Evolutionary conservation across 371 early-diverging fungal genomes (phyloP).

Genomic region (Syncephalastrum monosporum): DNA sequence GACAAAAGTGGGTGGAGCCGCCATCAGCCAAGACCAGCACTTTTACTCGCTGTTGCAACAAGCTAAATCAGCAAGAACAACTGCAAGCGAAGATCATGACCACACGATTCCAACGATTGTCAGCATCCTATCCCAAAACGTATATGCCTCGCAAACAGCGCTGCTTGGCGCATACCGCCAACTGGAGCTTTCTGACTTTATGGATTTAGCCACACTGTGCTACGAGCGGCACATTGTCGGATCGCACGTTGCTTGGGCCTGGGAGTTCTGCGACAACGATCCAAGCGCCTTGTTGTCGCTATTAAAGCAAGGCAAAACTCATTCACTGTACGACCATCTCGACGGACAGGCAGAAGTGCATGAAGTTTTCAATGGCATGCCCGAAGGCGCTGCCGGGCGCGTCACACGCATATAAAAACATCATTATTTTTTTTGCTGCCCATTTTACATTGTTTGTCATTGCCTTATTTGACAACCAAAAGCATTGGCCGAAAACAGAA

Average conservation of each 20-base stretch:
- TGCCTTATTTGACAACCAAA: no score
- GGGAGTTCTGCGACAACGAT: constrained; percentile 11
- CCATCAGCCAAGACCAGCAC: no score
- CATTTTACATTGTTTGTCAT: no score
- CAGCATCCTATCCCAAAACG: constrained; percentile 7
- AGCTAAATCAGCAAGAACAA: no score
- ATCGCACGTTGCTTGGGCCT: constrained; percentile 16
- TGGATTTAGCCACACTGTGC: constrained; percentile 5
- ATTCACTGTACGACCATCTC: constrained; percentile 5
- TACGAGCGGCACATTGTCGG: constrained; percentile 12
- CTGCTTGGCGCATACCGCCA: constrained; percentile 7
- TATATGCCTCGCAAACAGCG: constrained; percentile 19
- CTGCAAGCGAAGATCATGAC: constrained; percentile 6
- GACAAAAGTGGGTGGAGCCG: no score
- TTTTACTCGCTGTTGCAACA: no score
- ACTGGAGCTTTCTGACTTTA: constrained; percentile 6
- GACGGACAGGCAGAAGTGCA: constrained; percentile 18
- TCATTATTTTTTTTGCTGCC: no score
- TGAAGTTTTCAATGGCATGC: constrained; percentile 12
- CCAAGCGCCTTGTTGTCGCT: not conserved
- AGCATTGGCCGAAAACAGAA: no score
- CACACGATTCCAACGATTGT: constrained; percentile 18
- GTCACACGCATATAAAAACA: constrained; percentile 6
- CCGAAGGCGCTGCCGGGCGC: constrained; percentile 9
- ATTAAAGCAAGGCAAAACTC: not conserved